Evolutionary conservation across 1,139 yeast genomes (phyloP).

Genomic region (Yamadazyma aaseri): DNA sequence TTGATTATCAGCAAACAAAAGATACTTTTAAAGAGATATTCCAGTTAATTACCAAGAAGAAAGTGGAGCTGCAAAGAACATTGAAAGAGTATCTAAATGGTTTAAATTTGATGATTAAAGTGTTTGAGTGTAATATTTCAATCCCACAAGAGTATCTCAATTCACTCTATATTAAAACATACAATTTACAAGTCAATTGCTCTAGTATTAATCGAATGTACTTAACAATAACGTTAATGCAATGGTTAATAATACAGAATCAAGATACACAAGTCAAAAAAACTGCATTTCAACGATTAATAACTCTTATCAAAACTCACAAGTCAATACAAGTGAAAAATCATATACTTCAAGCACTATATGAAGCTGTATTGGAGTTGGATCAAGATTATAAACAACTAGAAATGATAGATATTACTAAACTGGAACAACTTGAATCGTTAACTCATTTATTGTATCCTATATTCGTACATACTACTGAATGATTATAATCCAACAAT

Average conservation of each 20-base stretch:
- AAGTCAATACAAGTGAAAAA: constrained; percentile 25
- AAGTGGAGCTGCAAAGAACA: constrained; percentile 10
- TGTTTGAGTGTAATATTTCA: constrained; percentile 33
- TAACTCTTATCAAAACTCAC: constrained; percentile 31
- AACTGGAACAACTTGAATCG: not conserved
- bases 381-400: constrained; percentile 5
- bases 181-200: constrained; percentile 55
- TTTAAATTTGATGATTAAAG: constrained; percentile 29
- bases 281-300: constrained; percentile 25
- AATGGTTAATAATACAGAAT: constrained; percentile 22
- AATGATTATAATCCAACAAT: constrained; percentile 23
- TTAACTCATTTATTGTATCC: not conserved
- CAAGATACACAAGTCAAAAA: constrained; percentile 7
- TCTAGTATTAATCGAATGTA: constrained; percentile 31
- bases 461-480: not conserved
- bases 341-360: constrained; percentile 19
- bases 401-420: constrained; percentile 8
- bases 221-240: constrained; percentile 37
- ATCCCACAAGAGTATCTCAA: constrained; percentile 30
- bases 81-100: constrained; percentile 14
- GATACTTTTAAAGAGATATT: constrained; percentile 13
- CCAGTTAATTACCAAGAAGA: constrained; percentile 17
- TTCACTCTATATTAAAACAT: constrained; percentile 50
- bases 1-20: constrained; percentile 12
- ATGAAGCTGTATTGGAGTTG: constrained; percentile 11